A percentile compares a stretch with the other conserved stretches of the same genome.
Evolutionary conservation across 805 yeast species (phyloP).

Genomic region (Candida vartiovaarae): DNA sequence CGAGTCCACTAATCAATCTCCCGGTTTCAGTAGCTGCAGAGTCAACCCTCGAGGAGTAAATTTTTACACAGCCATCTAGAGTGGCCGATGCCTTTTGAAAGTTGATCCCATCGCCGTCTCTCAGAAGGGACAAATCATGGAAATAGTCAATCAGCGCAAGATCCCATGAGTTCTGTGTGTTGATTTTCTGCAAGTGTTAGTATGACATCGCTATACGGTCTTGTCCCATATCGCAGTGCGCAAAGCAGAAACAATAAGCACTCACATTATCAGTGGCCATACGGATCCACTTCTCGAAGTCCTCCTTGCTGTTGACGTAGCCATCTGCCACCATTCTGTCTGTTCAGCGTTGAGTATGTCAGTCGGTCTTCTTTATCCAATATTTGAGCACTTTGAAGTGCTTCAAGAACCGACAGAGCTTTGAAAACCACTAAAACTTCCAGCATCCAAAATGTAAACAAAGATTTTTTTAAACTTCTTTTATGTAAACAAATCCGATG

Average conservation of each 20-base stretch:
- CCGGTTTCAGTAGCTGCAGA: slow-evolving; percentile 90
- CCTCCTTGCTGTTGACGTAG: slow-evolving; percentile 3
- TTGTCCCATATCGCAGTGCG: not conserved
- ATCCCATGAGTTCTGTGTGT: slow-evolving; percentile 81
- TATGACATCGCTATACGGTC: not conserved
- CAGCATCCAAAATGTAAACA: no score
- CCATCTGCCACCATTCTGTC: not conserved
- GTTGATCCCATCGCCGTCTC: slow-evolving; percentile 70
- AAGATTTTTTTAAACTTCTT: no score
- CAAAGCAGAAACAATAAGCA: not conserved
- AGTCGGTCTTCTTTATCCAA: no score
- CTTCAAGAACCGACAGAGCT: no score
- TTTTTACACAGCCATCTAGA: slow-evolving; percentile 89
- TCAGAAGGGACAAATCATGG: slow-evolving; percentile 68
- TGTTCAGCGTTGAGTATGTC: no score
- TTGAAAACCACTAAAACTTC: no score
- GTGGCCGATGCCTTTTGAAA: slow-evolving; percentile 90
- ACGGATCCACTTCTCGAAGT: slow-evolving; percentile 25
- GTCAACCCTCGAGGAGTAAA: slow-evolving; percentile 88
- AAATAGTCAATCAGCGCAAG: slow-evolving; percentile 88
- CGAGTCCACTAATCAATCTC: slow-evolving; percentile 67
- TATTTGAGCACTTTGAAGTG: no score
- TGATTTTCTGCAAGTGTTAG: slow-evolving; percentile 45
- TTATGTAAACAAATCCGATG: no score
- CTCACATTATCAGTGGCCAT: slow-evolving; percentile 23